Base-by-base conservation (phyloP, 2,329 filamentous ascomycete species). In the Paraphoma chrysanthemicola region DNA sequence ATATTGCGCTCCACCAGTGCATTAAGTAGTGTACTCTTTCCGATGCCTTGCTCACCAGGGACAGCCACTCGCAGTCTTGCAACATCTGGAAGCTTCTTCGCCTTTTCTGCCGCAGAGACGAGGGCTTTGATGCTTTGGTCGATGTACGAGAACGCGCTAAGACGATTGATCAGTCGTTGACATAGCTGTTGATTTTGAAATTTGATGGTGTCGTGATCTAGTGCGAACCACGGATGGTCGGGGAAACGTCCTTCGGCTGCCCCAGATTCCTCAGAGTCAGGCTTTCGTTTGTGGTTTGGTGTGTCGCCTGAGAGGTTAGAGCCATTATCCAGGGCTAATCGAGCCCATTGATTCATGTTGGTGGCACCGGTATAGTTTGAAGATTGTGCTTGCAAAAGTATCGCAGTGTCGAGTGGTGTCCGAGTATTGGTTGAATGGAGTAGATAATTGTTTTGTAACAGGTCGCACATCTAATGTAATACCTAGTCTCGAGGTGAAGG, bases 11-110 rank as follows among this genome's bases (percentile, higher is more conserved):
- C 55, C 2, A 67, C 23, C 1, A 63, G 18, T 4, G 56, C 55
- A 38, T 61, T 67, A 36, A 61, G 51, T 0, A 51, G 7, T 1
- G 62, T 50, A 38, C 57, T 62, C 33, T 66, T 66, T 0, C 62
- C 64, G 2, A 51, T 23, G 0, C 61, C 57, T 9, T 67, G 60
- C 2, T 60, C 47, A 11, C 63, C 64, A 4, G 60, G 53, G 16
- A 62, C 17, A 1, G 59, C 63, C 4, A 66, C 12, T 5, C 17
- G 38, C 11, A 48, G 30, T 5, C 38, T 11, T 5, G 38, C 48
- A 11, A 51, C 12, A 0, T 43, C 30, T 3, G 57, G 54, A 0
- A 53, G 29, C 3, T 18, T 46, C 2, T 42, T 59, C 9, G 51
- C 56, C 0, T 8, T 14, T 12, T 53, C 10, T 2, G 52, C 39